phyloP scores from a whole-genome alignment of 163 green algal genomes.

The Chloromonas sp. region DNA sequence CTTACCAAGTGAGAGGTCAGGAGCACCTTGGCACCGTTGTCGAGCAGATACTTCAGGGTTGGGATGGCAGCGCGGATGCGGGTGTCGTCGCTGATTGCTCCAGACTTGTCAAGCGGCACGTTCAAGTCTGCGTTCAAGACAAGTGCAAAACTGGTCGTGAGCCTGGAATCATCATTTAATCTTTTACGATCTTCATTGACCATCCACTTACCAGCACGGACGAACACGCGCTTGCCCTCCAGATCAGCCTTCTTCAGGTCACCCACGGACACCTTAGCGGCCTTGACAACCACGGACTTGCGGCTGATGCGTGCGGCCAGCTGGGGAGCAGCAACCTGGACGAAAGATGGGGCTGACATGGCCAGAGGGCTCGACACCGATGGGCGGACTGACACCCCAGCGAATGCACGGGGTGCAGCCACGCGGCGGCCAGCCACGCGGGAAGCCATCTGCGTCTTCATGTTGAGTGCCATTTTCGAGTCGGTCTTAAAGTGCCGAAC shows the following conservation, averaged over 20 bases:
- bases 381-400: background rate
- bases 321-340: background rate
- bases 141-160: background rate
- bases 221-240: conserved; percentile 74
- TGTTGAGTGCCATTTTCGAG: background rate
- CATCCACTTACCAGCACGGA: conserved; percentile 36
- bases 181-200: background rate
- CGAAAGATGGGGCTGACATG: background rate
- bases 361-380: background rate
- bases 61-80: conserved; percentile 92
- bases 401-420: no score
- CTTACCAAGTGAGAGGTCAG: conserved; percentile 86
- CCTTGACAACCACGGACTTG: conserved; percentile 11
- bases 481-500: background rate
- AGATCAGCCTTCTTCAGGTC: conserved; percentile 86
- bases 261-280: conserved; percentile 76
- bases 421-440: background rate
- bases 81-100: conserved; percentile 97
- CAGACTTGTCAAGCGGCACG: conserved; percentile 75
- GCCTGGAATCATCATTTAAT: no score
- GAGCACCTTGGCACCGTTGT: conserved; percentile 95
- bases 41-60: conserved; percentile 95
- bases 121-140: conserved; percentile 77
- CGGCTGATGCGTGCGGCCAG: background rate
- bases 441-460: background rate